These are phyloP conservation scores for Arthrobotrys conoides DNA, from an alignment of 2,329 filamentous ascomycete species.

Conservation along the genomic window DNA sequence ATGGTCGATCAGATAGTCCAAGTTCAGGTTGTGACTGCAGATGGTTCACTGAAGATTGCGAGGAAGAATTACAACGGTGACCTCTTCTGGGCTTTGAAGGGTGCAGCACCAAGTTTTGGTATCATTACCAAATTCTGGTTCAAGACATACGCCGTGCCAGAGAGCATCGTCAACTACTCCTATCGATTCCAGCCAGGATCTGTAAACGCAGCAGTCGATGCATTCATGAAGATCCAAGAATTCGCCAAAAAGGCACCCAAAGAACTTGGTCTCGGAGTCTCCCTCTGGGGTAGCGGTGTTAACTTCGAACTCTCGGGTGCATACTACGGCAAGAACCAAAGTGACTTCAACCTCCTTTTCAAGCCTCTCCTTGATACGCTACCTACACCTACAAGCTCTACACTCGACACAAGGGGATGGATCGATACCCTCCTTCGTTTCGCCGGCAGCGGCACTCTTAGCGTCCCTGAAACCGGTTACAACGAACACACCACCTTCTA, in stretches of 20 bases:
- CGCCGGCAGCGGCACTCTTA: slow-evolving; percentile 40
- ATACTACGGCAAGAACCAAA: slow-evolving; percentile 50
- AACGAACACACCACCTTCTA: slow-evolving; percentile 55
- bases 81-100: slow-evolving; percentile 69
- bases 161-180: slow-evolving; percentile 65
- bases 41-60: slow-evolving; percentile 56
- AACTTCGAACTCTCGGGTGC: slow-evolving; percentile 53
- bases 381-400: background rate
- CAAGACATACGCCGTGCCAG: slow-evolving; percentile 67
- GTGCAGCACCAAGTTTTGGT: slow-evolving; percentile 68
- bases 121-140: slow-evolving; percentile 68
- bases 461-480: slow-evolving; percentile 49
- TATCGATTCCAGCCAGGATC: slow-evolving; percentile 66
- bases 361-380: slow-evolving; percentile 43
- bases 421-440: slow-evolving; percentile 57
- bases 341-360: slow-evolving; percentile 39
- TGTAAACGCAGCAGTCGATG: slow-evolving; percentile 67
- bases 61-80: slow-evolving; percentile 66
- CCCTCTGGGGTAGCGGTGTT: slow-evolving; percentile 54
- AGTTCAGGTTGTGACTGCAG: slow-evolving; percentile 69
- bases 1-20: slow-evolving; percentile 71
- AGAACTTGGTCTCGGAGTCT: slow-evolving; percentile 63
- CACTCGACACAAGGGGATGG: slow-evolving; percentile 46
- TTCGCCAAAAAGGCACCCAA: slow-evolving; percentile 61
- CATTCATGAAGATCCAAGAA: slow-evolving; percentile 64